Evolutionary conservation across 2,329 filamentous ascomycete genomes (phyloP).

Genomic region (Penicillium sp.): DNA sequence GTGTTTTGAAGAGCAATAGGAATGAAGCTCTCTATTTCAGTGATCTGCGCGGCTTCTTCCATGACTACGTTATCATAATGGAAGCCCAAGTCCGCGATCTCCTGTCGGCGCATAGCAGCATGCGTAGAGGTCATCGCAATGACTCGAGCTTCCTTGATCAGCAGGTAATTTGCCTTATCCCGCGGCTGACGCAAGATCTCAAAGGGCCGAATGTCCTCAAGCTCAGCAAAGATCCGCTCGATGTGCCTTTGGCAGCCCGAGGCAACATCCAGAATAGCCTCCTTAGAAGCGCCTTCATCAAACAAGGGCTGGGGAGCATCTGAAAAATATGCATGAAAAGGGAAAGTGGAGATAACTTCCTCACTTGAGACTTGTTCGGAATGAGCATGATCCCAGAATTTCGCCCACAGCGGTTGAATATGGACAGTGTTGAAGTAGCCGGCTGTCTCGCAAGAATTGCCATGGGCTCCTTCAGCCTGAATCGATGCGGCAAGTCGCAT

Average conservation of each 20-base stretch:
- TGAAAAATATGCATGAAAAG: conserved; percentile 85
- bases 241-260: conserved; percentile 88
- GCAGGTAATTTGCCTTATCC: conserved; percentile 93
- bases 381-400: conserved; percentile 71
- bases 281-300: conserved; percentile 65
- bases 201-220: conserved; percentile 92
- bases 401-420: conserved; percentile 83
- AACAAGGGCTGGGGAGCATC: conserved; percentile 88
- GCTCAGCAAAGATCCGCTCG: conserved; percentile 83
- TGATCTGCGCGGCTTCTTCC: conserved; percentile 98
- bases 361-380: conserved; percentile 60
- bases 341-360: conserved; percentile 74
- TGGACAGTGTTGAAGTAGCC: conserved; percentile 96
- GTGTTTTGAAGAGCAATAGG: conserved; percentile 89
- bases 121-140: conserved; percentile 99
- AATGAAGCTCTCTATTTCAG: conserved; percentile 95
- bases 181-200: conserved; percentile 86
- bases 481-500: conserved; percentile 83
- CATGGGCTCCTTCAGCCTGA: conserved; percentile 87
- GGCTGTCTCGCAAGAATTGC: conserved; percentile 93
- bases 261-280: conserved; percentile 73
- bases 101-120: conserved; percentile 87
- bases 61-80: conserved; percentile 97
- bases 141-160: conserved; percentile 94
- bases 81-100: conserved; percentile 90